Conservation (phyloP, 768 basidiomycete species). For the Tylopilus intermedius region DNA sequence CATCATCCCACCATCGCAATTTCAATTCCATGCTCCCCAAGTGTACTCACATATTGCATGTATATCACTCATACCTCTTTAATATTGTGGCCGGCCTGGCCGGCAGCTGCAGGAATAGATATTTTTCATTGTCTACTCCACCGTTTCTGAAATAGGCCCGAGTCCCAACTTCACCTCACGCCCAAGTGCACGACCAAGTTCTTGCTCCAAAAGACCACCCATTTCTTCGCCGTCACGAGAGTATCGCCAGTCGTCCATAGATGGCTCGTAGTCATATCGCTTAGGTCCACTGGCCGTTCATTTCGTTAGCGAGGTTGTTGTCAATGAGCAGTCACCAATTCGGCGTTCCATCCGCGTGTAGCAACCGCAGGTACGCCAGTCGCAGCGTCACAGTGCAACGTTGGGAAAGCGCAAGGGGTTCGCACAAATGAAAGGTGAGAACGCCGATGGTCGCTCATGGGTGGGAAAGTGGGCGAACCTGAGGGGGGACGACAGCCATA, state of each 20-base stretch:
- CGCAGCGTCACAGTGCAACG: neutral
- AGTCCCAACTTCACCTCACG: constrained; percentile 33
- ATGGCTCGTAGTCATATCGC: constrained; percentile 73
- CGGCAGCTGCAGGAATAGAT: neutral
- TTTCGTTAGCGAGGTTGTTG: neutral
- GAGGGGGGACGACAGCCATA: constrained; percentile 88
- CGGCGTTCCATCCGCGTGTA: constrained; percentile 2
- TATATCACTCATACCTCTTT: constrained; percentile 2
- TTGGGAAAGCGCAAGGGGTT: neutral
- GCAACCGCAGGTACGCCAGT: neutral
- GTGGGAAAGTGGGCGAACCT: constrained; percentile 47
- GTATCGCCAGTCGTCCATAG: constrained; percentile 68
- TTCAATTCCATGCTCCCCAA: neutral
- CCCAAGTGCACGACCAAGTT: constrained; percentile 48
- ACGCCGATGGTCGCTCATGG: neutral
- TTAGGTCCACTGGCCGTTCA: constrained; percentile 70
- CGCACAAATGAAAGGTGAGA: constrained; percentile 4
- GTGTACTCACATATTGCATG: constrained; percentile 4
- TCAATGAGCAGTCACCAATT: neutral
- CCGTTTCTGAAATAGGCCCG: constrained; percentile 20
- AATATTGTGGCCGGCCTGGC: neutral
- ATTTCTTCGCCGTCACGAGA: constrained; percentile 59
- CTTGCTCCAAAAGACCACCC: constrained; percentile 59
- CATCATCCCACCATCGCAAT: neutral
- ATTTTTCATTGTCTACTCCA: constrained; percentile 11